Base-by-base conservation (phyloP, 1,284 basidiomycete species). In the Afroboletus lepidellus region DNA sequence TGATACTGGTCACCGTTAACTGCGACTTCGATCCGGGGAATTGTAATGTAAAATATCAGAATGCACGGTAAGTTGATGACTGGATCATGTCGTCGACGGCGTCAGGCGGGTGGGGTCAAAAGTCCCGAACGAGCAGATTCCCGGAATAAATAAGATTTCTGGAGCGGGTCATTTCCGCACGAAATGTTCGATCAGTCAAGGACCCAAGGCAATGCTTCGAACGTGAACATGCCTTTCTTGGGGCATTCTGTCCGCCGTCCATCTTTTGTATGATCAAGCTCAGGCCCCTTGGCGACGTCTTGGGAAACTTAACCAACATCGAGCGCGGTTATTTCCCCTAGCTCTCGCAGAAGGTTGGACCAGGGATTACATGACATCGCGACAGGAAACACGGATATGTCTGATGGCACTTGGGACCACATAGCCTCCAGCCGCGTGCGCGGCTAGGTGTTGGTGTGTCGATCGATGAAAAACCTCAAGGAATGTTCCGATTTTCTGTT, bases 111-210 rank as follows among this genome's bases (percentile, higher is more conserved):
- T 5, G 97, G 97, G 2, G 95, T 98, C 56, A 99, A 74, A 80
- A 98, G 99, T 73, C 99, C 97, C 29, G 42, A 94, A 97, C 0
- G 92, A 96, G 71, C 90, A 92, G 63, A 99, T 98, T 71, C 99
- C 97, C 12, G 97, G 97, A 74, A 99, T 99, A 83, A 99, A 99
- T 78, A 99, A 98, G 69, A 99, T 97, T 71, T 99, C 97, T 5
- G 97, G 94, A 0, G 96, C 96, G 46, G 78, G 70, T 72, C 95
- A 97, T 85, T 92, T 88, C 88, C 94, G 67, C 20, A 43, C 20
- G 7, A 30, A 25, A 18, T 1, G 1, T 20, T 24, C 11, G 13
- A 52, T 61, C 16, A 51, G 41, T 33, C 20, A 2, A 42, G 8
- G 32, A 51, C 37, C 30, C 20, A 2, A 43, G 9, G 32, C 11